Conservation (phyloP, 345 rosid genomes). For the Lenwebbia sp. region DNA sequence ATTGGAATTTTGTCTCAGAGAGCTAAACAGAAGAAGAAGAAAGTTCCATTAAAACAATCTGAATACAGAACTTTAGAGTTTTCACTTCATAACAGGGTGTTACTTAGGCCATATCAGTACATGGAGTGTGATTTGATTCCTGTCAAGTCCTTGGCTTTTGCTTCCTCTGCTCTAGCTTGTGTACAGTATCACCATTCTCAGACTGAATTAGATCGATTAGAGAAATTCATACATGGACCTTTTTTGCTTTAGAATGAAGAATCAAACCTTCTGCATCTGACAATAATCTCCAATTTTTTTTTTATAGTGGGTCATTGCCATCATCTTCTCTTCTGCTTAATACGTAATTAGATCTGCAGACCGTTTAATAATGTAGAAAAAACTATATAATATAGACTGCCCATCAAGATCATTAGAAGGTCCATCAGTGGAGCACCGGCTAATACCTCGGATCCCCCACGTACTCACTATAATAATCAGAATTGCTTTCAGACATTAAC, state of each 20-base stretch:
- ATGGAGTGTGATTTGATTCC: background rate
- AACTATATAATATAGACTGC: background rate
- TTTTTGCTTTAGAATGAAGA: background rate
- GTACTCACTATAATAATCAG: background rate
- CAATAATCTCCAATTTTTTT: background rate
- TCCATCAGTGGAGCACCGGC: background rate
- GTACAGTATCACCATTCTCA: background rate
- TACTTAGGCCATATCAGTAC: background rate
- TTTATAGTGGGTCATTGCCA: background rate
- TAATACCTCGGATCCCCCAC: background rate
- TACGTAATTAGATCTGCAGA: background rate
- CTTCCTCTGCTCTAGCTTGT: background rate
- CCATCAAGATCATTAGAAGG: background rate
- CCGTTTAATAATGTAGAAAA: background rate
- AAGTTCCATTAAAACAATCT: background rate
- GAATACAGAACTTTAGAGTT: background rate
- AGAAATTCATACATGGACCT: background rate
- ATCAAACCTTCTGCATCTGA: background rate
- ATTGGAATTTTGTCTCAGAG: conserved; percentile 6
- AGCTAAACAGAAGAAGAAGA: background rate
- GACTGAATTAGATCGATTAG: background rate
- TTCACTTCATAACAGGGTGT: background rate
- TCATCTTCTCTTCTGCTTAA: background rate
- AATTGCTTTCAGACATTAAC: background rate
- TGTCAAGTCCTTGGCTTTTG: background rate